Percentiles rank a stretch among this genome's conserved stretches.
phyloP scores from a whole-genome alignment of 768 basidiomycete species.

The Xerocomellus dryophilus region DNA sequence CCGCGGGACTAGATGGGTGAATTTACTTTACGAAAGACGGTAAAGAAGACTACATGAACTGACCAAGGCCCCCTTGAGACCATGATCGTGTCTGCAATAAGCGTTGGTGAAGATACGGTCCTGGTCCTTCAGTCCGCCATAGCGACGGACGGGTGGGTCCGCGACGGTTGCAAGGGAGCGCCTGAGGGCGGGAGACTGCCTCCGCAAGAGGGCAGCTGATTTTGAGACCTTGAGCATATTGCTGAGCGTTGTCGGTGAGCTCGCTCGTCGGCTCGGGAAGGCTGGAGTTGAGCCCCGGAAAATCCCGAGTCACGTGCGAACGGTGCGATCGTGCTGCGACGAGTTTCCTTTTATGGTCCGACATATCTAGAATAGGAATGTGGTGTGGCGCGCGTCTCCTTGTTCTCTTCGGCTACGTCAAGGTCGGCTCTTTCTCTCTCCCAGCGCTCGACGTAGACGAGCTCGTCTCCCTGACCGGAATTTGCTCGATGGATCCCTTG shows the following conservation, averaged over 20 bases:
- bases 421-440: neutral
- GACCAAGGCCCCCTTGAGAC: slow-evolving; percentile 89
- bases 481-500: slow-evolving; percentile 14
- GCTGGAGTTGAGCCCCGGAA: slow-evolving; percentile 11
- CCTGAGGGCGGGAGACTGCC: slow-evolving; percentile 11
- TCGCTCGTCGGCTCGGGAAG: slow-evolving; percentile 1
- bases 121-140: slow-evolving; percentile 93
- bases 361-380: slow-evolving; percentile 13
- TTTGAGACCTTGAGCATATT: slow-evolving; percentile 30
- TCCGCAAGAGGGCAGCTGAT: slow-evolving; percentile 22
- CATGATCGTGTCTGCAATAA: slow-evolving; percentile 85
- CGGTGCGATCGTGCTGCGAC: neutral
- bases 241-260: slow-evolving; percentile 6
- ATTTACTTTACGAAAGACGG: neutral
- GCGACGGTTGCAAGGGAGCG: slow-evolving; percentile 65
- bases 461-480: neutral
- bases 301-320: slow-evolving; percentile 18
- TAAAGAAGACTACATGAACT: neutral
- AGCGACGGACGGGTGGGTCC: slow-evolving; percentile 83
- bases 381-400: slow-evolving; percentile 11
- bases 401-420: slow-evolving; percentile 13
- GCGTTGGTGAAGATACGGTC: slow-evolving; percentile 93
- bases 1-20: slow-evolving; percentile 65
- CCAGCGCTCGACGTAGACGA: slow-evolving; percentile 2
- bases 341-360: slow-evolving; percentile 2